Percentiles rank a stretch among this genome's conserved stretches.
These are phyloP conservation scores for Bipolaris victoriae DNA, from an alignment of 2,329 filamentous ascomycete species.

Conservation along the genomic window DNA sequence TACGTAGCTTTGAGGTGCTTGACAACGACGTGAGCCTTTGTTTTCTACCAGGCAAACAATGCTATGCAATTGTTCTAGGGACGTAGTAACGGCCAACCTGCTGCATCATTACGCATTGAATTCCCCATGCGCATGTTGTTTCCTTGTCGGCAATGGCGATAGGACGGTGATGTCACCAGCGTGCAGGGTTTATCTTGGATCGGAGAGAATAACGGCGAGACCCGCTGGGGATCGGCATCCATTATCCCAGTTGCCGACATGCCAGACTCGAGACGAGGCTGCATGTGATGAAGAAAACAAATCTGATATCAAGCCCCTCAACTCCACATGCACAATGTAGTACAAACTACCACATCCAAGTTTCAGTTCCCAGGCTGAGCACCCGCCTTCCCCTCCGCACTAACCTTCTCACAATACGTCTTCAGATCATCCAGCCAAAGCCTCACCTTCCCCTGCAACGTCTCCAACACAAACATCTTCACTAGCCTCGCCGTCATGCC, in stretches of 20 bases:
- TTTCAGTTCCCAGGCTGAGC: no score
- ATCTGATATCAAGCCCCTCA: no score
- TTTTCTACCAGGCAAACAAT: background rate
- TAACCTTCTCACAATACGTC: constrained; percentile 19
- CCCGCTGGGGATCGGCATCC: background rate
- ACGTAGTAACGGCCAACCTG: no score
- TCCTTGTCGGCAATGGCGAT: background rate
- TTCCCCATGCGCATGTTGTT: background rate
- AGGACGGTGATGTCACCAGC: background rate
- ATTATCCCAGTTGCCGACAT: constrained; percentile 2
- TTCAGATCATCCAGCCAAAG: constrained; percentile 30
- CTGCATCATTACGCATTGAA: background rate
- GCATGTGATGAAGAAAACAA: background rate
- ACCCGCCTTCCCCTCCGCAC: background rate
- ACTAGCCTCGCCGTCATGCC: constrained; percentile 27
- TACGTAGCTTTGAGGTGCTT: background rate
- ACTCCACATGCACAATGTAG: no score
- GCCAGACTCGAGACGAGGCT: background rate
- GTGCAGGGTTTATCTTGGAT: background rate
- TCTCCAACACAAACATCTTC: constrained; percentile 22
- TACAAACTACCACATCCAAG: no score
- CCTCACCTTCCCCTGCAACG: constrained; percentile 22
- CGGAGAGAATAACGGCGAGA: constrained; percentile 3
- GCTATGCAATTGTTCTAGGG: background rate
- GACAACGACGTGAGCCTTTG: background rate